Evolutionary conservation across 192 early-diverging fungal species (phyloP).

Genomic region (Entomortierella parvispora): DNA sequence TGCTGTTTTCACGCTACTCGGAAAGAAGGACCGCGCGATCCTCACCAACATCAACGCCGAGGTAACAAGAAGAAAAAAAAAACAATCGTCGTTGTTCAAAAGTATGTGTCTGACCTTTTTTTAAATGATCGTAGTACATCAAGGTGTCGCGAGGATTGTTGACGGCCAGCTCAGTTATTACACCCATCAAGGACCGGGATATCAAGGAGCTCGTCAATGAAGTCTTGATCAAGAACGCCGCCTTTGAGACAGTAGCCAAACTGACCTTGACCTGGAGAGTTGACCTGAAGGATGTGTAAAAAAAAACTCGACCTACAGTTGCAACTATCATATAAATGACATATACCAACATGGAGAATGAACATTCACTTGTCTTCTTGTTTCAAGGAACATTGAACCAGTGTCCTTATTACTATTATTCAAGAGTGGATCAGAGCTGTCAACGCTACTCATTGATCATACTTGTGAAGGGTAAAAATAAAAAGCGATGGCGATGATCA

Average conservation of each 20-base stretch:
- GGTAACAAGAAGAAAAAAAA: conserved; percentile 30
- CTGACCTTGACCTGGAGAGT: conserved; percentile 58
- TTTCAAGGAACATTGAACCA: too few species aligned
- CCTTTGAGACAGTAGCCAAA: conserved; percentile 59
- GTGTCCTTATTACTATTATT: too few species aligned
- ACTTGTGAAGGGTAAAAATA: conserved; percentile 70
- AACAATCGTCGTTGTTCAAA: too few species aligned
- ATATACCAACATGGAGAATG: conserved; percentile 13
- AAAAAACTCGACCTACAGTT: neutral
- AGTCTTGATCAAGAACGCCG: conserved; percentile 61
- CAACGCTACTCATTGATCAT: neutral
- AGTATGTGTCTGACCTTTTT: neutral
- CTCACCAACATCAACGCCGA: conserved; percentile 60
- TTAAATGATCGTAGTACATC: conserved; percentile 30
- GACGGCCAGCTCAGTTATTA: conserved; percentile 40
- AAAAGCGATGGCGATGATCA: conserved; percentile 87
- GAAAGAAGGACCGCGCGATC: conserved; percentile 61
- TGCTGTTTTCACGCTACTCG: conserved; percentile 58
- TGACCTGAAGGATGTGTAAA: conserved; percentile 50
- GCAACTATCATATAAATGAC: neutral
- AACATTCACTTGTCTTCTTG: too few species aligned
- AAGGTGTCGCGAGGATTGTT: conserved; percentile 45
- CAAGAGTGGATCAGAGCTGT: neutral
- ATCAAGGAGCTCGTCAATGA: conserved; percentile 48
- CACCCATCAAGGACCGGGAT: conserved; percentile 40